Evolutionary conservation across 202 grass and related monocot species (phyloP).

Genomic region (Tripidium arundinaceum): DNA sequence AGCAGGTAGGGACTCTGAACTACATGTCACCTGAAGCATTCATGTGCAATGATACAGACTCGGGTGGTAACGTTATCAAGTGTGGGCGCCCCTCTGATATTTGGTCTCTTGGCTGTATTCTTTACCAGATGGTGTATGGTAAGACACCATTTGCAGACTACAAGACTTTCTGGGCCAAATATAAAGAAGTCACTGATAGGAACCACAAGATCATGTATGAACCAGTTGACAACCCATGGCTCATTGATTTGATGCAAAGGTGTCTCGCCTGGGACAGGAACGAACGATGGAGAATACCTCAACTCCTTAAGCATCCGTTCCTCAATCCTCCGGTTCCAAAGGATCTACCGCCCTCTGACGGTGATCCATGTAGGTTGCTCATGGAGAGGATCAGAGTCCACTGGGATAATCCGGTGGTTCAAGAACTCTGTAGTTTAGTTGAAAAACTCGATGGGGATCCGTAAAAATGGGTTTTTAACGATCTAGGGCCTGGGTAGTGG

Average conservation of each 20-base stretch:
- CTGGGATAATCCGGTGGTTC: slow-evolving; percentile 48
- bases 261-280: slow-evolving; percentile 83
- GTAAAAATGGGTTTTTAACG: not conserved
- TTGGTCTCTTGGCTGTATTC: slow-evolving; percentile 96
- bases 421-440: slow-evolving; percentile 38
- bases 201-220: slow-evolving; percentile 65
- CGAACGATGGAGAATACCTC: slow-evolving; percentile 79
- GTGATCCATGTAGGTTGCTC: slow-evolving; percentile 33
- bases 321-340: slow-evolving; percentile 56
- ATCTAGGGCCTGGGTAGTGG: not conserved
- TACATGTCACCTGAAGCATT: slow-evolving; percentile 99
- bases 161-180: slow-evolving; percentile 87
- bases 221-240: slow-evolving; percentile 74
- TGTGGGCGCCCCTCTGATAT: slow-evolving; percentile 94
- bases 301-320: slow-evolving; percentile 77
- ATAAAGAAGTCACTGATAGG: slow-evolving; percentile 78
- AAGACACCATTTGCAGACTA: slow-evolving; percentile 90
- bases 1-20: slow-evolving; percentile 91
- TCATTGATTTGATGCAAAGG: slow-evolving; percentile 78
- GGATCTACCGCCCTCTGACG: slow-evolving; percentile 29
- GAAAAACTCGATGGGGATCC: slow-evolving; percentile 45
- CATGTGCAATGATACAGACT: slow-evolving; percentile 75
- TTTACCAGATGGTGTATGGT: slow-evolving; percentile 98
- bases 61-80: slow-evolving; percentile 62
- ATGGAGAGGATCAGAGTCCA: slow-evolving; percentile 47